Base-by-base conservation (phyloP, 2,329 filamentous ascomycete species). In the Hymenoscyphus infarciens region DNA sequence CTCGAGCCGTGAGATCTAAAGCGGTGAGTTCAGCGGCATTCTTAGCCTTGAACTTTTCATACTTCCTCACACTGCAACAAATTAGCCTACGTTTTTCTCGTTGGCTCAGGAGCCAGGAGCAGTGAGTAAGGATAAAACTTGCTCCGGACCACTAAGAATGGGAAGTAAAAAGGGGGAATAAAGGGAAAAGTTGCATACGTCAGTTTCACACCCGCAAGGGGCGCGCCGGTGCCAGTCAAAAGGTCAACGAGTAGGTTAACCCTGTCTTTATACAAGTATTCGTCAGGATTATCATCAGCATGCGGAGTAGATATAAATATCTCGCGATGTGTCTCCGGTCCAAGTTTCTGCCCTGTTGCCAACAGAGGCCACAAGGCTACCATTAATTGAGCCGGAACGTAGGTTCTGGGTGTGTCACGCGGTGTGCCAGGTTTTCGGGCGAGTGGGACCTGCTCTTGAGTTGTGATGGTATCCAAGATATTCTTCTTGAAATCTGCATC, bases 401-500 rank as follows among this genome's bases (percentile, higher is more conserved):
- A 52, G n/a, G n/a, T n/a, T n/a, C n/a, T n/a, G n/a, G 35, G 35
- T 16, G 35, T 13, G 5, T 38, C 35, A 16, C 35, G 35, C 16
- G 35, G 35, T 13, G 35, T 38, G 11, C 19, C 45, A 10, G 45
- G 45, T 19, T 27, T 19, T 11, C 45, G n/a, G 3, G 2, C 45
- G 5, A 52, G 25, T 22, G n/a, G n/a, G 19, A 52, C 45, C n/a
- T 22, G n/a, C 19, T 52, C 45, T 27, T 52, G 45, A 3, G 45
- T 52, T 27, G 4, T 19, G n/a, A 52, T 22, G 3, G 16, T 33
- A 59, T n/a, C 57, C 19, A 59, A 35, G 16, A 59, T 35, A 19
- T 59, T 35, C 57, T 35, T 59, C 42, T 49, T 31, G 29, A 59
- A 59, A 33, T 59, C 57, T 22, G 29, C 22, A 33, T 49, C 27